Base-by-base conservation (phyloP, 2,329 filamentous ascomycete species). In the Ascochyta rabiei region DNA sequence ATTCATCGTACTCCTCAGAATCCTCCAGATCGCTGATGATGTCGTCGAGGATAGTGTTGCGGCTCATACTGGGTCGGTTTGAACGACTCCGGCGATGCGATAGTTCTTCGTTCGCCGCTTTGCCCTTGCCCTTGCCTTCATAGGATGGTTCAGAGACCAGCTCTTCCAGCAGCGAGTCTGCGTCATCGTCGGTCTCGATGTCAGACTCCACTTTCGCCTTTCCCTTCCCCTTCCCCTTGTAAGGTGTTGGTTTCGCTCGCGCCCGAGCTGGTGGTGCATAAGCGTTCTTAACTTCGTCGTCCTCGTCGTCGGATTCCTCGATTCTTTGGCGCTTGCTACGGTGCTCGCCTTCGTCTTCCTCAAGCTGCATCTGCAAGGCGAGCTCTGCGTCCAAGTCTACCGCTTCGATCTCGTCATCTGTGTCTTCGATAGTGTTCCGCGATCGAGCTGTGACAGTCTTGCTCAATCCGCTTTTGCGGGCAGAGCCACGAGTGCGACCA, bases 331-430 rank as follows among this genome's bases (percentile, higher is more conserved):
- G 76, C 64, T 79, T 79, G 6, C 54, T 56, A 10, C 57, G 66
- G 9, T 68, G 61, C 10, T 72, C 70, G 48, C 83, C 82, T 60
- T 68, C 61, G 42, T 85, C 83, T 57, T 74, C 71, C 60, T 85
- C 79, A 26, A 82, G 76, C 63, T 89, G 86, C 46, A 89, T 75
- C 37, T 75, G 75, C 39, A 79, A 74, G 30, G 86, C 86, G 34
- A 89, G 70, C 40, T 81, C 77, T 12, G 80, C 83, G 68, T 84
- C 82, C 19, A 75, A 71, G 64, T 75, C 74, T 35, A 75, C 67
- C 63, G 67, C 68, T 15, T 65, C 57, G 8, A 53, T 56, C 12
- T 74, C 71, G 10, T 71, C 66, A 0, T 71, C 68, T 2, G 60
- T 67, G 31, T 73, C 65, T 26, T 54, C n/a, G 0, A 75, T 51